Base-by-base conservation (phyloP, 768 basidiomycete genomes). In the Lactarius tabidus region DNA sequence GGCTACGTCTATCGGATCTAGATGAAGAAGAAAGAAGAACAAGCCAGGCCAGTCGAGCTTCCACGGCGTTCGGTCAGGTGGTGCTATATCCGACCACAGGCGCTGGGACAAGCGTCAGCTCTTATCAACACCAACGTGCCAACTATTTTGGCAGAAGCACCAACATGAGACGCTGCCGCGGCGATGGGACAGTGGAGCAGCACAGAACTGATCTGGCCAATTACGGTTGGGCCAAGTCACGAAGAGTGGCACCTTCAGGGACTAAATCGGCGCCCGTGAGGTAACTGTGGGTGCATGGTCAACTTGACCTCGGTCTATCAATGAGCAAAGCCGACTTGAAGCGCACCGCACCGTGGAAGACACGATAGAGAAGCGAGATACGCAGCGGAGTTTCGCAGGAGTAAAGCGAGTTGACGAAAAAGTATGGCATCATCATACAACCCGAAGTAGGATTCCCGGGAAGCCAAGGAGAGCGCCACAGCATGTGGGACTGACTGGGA, bases 401-500 rank as follows among this genome's bases (percentile, higher is more conserved):
- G 8, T 18, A 38, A 33, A 57, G 56, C 20, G 55, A n/a, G 56
- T 57, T 31, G 41, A 31, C 17, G 29, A 60, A 51, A 28, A 28
- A 23, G 9, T n/a, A 53, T 18, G 18, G 41, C 23, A 15, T 10
- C 31, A 17, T 41, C 54, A 43, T 35, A 29, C 45, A 26, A 60
- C 52, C 43, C 57, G 23, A 54, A 53, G 39, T 38, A 41, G 39
- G 41, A 60, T 23, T 12, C 31, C 29, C 15, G 36, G 33, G 58
- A 60, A 55, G 54, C 20, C 31, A 33, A 10, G 12, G 8, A 33
- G 58, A 1, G 20, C 39, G 33, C 58, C 53, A 55, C 52, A 33
- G 57, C 35, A 66, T 62, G 48, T 57, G 60, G 52, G 36, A 57
- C 48, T 15, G 6, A 35, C 39, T 52, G 45, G 51, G 48, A 52